phyloP scores from a whole-genome alignment of 23 red algal genomes.

The Gracilaria vermiculophylla region DNA sequence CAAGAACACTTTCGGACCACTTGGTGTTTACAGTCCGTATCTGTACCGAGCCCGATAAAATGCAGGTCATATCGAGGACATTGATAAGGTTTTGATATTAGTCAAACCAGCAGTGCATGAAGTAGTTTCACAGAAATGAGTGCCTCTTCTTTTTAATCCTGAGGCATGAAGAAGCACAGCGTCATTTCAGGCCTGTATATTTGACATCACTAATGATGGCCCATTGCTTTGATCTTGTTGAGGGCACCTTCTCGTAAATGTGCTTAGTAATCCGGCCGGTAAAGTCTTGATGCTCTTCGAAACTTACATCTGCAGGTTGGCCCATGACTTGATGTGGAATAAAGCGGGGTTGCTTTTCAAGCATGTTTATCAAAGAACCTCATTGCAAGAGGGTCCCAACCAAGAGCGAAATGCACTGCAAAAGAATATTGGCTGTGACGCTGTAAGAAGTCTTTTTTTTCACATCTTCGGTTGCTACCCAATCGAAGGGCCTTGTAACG shows the following conservation, averaged over 20 bases:
- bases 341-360: not conserved
- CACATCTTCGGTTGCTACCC: not conserved
- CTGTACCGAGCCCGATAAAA: no score
- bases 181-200: not conserved
- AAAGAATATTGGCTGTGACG: not conserved
- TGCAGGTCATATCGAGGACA: no score
- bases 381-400: not conserved
- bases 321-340: not conserved
- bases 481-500: not conserved
- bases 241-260: not conserved
- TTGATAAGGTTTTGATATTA: no score
- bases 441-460: not conserved
- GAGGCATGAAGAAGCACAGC: not conserved
- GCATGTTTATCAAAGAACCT: not conserved
- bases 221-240: not conserved
- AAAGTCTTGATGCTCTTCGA: not conserved
- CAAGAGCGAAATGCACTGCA: not conserved
- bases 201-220: constrained; percentile 6
- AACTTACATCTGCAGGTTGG: not conserved
- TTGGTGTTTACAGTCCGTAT: no score
- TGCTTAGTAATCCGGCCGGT: not conserved
- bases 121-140: no score
- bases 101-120: no score
- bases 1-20: no score
- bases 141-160: no score